Evolutionary conservation across 225 moss, liverwort and hornwort species (phyloP), one percentile per base, ranked within the genome.

Genomic region (Physcomitrium patens): DNA sequence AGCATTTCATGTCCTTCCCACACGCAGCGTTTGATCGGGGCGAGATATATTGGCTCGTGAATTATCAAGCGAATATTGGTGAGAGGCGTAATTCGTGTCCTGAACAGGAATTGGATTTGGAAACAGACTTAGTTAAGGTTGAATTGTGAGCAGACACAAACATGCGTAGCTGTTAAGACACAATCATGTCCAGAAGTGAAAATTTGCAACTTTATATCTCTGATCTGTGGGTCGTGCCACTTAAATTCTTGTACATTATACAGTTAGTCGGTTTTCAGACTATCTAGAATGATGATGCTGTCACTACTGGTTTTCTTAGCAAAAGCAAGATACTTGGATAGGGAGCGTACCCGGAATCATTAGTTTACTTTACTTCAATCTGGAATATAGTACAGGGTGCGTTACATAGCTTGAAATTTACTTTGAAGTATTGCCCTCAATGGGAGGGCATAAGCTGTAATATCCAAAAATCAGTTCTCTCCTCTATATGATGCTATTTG

Each of bases 401-500:
- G 52, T 67, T 1, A 28, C 16, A 41, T 15, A 61, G 2, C 19
- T 18, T 46, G 1, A 46, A 1, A 60, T 49, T 68, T 46, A 10
- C 65, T 48, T 62, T 17, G 23, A 73, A 27, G 27, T 47, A 8
- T 9, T 26, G 31, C 12, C 60, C 46, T 54, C 44, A 31, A 58
- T 69, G 27, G 26, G 57, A 66, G 60, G 49, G 19, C 24, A n/a
- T 48, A 23, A 54, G 37, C 63, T 14, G 9, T 18, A 26, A 37
- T 4, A 15, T 68, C 42, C 37, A 42, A 31, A 11, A 53, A 12
- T 7, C 23, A 19, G 37, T 53, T 14, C 17, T n/a, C 81, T n/a
- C n/a, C 14, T 82, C 81, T 12, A 73, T 63, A 46, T 76, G 79
- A 49, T 78, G 78, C 20, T 71, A 57, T 57, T 87, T 80, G n/a